These are phyloP conservation scores for Mrakia blollopis DNA, from an alignment of 768 basidiomycete species.

Conservation along the genomic window DNA sequence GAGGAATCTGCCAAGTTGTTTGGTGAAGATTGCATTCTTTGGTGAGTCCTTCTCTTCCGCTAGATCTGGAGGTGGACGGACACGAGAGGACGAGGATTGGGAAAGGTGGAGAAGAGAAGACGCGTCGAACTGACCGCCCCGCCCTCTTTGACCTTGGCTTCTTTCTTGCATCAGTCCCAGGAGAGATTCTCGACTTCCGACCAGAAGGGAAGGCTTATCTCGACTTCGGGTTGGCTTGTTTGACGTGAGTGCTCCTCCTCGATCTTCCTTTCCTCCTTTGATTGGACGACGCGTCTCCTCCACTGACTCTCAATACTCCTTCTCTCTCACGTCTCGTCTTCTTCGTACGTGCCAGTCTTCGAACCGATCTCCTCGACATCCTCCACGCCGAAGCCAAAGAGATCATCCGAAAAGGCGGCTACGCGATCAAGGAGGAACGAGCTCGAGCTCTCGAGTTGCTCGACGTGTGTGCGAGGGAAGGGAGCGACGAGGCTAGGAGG, in stretches of 20 bases:
- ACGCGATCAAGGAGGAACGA: background rate
- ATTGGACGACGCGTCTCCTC: background rate
- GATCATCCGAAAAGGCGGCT: background rate
- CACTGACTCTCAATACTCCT: background rate
- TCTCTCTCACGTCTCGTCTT: background rate
- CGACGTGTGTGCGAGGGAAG: slow-evolving; percentile 2
- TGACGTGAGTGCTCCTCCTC: background rate
- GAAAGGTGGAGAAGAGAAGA: no score
- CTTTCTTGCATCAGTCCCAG: background rate
- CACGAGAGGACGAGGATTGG: background rate
- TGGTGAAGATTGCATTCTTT: slow-evolving; percentile 5
- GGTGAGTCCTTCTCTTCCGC: background rate
- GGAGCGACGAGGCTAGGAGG: background rate
- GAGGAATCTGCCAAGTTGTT: background rate
- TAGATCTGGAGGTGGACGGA: no score
- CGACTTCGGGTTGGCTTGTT: background rate
- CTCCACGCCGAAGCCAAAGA: background rate
- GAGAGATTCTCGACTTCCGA: slow-evolving; percentile 4
- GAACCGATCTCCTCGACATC: background rate
- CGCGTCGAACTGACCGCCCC: background rate
- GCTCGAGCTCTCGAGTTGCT: background rate
- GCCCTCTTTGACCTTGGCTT: background rate
- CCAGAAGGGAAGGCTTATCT: background rate
- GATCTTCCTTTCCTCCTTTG: background rate
- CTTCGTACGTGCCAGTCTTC: background rate